These are phyloP conservation scores for Yamadazyma dendronema DNA, from an alignment of 1,139 yeast species.

Conservation along the genomic window DNA sequence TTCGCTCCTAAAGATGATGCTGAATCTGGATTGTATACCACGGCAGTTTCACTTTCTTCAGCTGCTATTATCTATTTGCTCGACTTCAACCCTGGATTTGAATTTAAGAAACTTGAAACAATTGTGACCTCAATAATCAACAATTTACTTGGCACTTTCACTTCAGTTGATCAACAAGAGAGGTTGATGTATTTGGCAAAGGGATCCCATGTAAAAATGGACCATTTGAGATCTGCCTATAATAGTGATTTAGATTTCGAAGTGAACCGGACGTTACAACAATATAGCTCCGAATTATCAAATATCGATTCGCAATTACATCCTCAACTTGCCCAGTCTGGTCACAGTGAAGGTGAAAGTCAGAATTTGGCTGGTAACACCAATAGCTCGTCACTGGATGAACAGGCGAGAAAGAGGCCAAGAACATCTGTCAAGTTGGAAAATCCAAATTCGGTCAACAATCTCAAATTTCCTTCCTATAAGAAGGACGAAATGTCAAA, in stretches of 20 bases:
- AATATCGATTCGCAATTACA: neutral
- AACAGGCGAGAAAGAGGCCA: neutral
- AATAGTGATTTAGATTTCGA: constrained; percentile 5
- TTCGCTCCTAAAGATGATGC: constrained; percentile 35
- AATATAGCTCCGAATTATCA: neutral
- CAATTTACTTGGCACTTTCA: constrained; percentile 25
- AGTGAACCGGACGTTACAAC: constrained; percentile 1
- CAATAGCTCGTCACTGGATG: neutral
- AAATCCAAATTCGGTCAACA: constrained; percentile 1
- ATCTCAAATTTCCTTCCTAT: constrained; percentile 16
- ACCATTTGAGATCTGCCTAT: constrained; percentile 6
- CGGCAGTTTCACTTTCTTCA: constrained; percentile 24
- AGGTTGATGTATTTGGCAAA: constrained; percentile 31
- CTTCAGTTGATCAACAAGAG: constrained; percentile 26
- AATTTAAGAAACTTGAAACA: constrained; percentile 15
- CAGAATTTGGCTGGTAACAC: neutral
- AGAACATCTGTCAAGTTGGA: neutral
- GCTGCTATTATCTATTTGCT: constrained; percentile 14
- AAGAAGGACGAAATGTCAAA: constrained; percentile 9
- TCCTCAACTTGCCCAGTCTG: too few species aligned
- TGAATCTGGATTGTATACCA: constrained; percentile 37
- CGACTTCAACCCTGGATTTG: constrained; percentile 12
- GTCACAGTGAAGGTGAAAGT: neutral
- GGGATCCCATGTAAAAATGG: constrained; percentile 25
- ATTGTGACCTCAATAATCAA: constrained; percentile 19